These are phyloP conservation scores for Gnomoniopsis sp. DNA, from an alignment of 2,329 filamentous ascomycete species.

Conservation along the genomic window DNA sequence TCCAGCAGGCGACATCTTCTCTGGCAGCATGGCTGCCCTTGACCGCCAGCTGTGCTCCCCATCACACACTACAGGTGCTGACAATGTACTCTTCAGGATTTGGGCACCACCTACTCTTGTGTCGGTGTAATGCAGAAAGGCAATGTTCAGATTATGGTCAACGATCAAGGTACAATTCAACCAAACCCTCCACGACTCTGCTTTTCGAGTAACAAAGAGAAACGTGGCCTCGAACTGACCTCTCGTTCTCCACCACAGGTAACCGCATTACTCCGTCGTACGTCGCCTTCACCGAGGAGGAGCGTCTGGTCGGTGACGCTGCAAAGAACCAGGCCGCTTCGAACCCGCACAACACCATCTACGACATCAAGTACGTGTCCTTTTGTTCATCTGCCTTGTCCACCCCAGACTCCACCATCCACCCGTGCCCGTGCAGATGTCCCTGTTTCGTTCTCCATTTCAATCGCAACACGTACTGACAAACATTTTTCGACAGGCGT, in stretches of 20 bases:
- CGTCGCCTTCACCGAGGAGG: conserved; percentile 94
- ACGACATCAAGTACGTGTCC: conserved; percentile 72
- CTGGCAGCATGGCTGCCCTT: neutral
- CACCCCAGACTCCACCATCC: neutral
- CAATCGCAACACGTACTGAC: conserved; percentile 27
- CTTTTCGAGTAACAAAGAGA: neutral
- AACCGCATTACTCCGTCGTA: conserved; percentile 95
- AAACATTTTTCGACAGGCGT: conserved; percentile 49
- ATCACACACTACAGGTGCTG: conserved; percentile 16
- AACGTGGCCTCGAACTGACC: neutral
- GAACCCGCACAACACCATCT: conserved; percentile 75
- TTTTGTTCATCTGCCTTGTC: neutral
- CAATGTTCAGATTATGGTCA: conserved; percentile 92
- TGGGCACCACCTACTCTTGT: conserved; percentile 86
- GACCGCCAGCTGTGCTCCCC: neutral
- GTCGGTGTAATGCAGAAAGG: conserved; percentile 95
- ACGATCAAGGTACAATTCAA: conserved; percentile 64
- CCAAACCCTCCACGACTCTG: neutral
- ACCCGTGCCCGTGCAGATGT: neutral
- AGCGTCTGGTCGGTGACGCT: conserved; percentile 94
- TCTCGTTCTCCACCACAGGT: conserved; percentile 40
- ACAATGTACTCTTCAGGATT: conserved; percentile 47
- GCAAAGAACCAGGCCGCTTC: conserved; percentile 91
- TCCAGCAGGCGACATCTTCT: neutral
- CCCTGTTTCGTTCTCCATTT: neutral